Evolutionary conservation across 169 alveolate species (phyloP).

Genomic region (Plasmodium gaboni): DNA sequence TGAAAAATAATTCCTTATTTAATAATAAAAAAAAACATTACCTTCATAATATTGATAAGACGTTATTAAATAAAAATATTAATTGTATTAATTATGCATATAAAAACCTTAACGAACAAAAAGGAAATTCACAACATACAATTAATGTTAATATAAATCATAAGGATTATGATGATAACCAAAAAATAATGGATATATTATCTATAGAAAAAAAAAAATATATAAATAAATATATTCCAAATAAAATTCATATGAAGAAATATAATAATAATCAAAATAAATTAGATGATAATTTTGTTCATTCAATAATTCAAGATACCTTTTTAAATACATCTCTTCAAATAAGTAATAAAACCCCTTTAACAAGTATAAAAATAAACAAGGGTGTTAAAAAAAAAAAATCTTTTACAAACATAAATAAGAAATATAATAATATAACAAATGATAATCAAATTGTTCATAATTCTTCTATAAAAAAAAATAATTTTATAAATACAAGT

Average conservation of each 20-base stretch:
- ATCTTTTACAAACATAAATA: background rate
- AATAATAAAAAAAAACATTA: constrained; percentile 8
- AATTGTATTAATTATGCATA: constrained; percentile 48
- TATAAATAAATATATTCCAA: constrained; percentile 8
- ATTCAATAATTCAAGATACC: too few species aligned
- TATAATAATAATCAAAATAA: background rate
- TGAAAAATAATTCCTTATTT: background rate
- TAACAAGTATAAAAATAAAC: too few species aligned
- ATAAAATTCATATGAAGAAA: background rate
- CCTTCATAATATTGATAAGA: constrained; percentile 25
- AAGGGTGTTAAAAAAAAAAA: too few species aligned
- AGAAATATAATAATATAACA: background rate
- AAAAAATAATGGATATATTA: background rate
- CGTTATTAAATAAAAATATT: constrained; percentile 26
- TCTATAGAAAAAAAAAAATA: constrained; percentile 17
- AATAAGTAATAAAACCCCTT: too few species aligned
- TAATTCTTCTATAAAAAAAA: too few species aligned
- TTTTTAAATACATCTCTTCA: too few species aligned
- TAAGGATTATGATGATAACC: background rate
- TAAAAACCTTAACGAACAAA: constrained; percentile 21
- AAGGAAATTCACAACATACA: background rate
- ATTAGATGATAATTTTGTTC: too few species aligned
- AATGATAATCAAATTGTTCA: too few species aligned
- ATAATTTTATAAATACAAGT: too few species aligned
- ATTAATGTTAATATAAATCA: too few species aligned